phyloP scores from a whole-genome alignment of 768 basidiomycete genomes.

The Xerocomellus amylosporus region DNA sequence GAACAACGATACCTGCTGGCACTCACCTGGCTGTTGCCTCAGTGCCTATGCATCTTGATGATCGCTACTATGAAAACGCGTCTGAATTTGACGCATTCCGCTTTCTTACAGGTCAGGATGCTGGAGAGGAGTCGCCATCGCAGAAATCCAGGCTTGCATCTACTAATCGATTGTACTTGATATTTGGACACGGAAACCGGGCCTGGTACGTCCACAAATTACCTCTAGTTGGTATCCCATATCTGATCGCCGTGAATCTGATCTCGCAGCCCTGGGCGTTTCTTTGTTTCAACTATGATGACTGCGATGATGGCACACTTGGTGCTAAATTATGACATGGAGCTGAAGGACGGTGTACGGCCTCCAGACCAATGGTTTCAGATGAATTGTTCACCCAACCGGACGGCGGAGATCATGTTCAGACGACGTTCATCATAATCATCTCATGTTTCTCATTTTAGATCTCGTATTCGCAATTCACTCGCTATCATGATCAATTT shows the following conservation, averaged over 20 bases:
- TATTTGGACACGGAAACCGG: conserved; percentile 36
- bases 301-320: conserved; percentile 42
- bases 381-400: conserved; percentile 38
- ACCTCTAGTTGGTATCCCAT: background rate
- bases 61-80: conserved; percentile 42
- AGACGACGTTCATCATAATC: conserved; percentile 25
- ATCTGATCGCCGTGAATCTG: conserved; percentile 4
- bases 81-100: conserved; percentile 41
- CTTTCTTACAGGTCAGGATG: conserved; percentile 33
- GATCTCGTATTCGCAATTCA: conserved; percentile 10
- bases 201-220: conserved; percentile 31
- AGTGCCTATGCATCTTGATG: conserved; percentile 38
- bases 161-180: conserved; percentile 33
- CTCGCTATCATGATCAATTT: conserved; percentile 11
- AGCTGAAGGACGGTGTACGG: conserved; percentile 34
- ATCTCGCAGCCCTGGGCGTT: conserved; percentile 39
- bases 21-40: conserved; percentile 34
- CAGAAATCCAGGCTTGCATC: conserved; percentile 30
- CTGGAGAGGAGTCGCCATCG: conserved; percentile 19
- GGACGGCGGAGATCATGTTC: conserved; percentile 37
- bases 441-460: conserved; percentile 5
- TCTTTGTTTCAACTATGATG: conserved; percentile 40
- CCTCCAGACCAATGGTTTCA: conserved; percentile 36
- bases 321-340: conserved; percentile 40
- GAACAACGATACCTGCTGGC: conserved; percentile 39